Evolutionary conservation across 2,329 filamentous ascomycete species (phyloP), one percentile per base, ranked within the genome.

Genomic region (Exophiala oligosperma): DNA sequence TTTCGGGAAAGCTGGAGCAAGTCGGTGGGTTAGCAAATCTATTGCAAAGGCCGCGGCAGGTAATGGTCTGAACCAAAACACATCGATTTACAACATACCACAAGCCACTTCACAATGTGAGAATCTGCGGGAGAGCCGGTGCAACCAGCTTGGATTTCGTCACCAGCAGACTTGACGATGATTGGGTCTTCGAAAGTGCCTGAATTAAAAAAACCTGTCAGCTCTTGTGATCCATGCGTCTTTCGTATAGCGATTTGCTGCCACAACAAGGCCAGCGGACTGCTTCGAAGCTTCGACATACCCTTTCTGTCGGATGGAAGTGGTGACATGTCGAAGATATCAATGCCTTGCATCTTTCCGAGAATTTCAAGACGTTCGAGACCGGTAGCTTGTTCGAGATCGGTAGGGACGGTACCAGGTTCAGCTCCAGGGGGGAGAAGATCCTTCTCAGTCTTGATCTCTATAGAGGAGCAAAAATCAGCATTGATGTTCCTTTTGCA

Each of bases 321-420:
- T 64, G 94, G 94, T 78, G 86, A 88, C 94, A 97, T 96, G 81
- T 99, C 92, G 81, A 99, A 99, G 75, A 97, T 83, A 74, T 99
- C 94, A 71, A 97, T 82, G 67, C 94, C 92, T 83, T 97, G 91
- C 89, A 97, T 96, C 87, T 99, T 99, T 79, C 94, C 94, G 75
- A 99, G 84, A 72, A 99, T 94, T 80, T 99, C 94, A 69, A 99
- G 85, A 85, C 94, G 92, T 84, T 99, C 94, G 61, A 97, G 84
- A 90, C 94, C 94, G 69, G 94, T 97, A 60, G 94, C 81, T 78
- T 99, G 94, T 77, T 97, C 92, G 74, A 96, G 78, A 78, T 99
- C 94, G 79, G 91, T 95, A 67, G 94, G 91, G 67, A 99, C 82
- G 74, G 89, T 90, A 73, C 94, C 93, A 65, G 86, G 79, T 69